Conservation (phyloP, 2,329 filamentous ascomycete species). For the Hymenoscyphus fructigenus region DNA sequence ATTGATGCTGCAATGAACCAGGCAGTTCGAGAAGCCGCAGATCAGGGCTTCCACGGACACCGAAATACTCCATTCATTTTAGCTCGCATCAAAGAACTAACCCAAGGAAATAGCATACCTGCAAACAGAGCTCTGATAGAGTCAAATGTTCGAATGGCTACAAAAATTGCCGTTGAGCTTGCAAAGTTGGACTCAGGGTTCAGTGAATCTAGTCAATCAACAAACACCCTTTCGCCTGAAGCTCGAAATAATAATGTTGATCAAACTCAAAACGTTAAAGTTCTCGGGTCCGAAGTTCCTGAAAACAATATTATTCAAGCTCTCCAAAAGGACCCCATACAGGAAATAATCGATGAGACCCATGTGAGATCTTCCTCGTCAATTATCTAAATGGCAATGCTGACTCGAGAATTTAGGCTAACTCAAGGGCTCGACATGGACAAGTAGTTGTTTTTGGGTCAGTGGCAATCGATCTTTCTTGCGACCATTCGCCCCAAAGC, state of each 20-base stretch:
- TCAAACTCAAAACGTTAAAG: too few relatives aligned
- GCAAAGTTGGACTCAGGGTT: constrained; percentile 11
- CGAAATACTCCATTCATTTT: constrained; percentile 70
- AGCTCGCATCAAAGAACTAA: constrained; percentile 66
- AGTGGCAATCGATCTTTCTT: constrained; percentile 82
- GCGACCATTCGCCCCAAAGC: constrained; percentile 61
- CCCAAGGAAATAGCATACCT: constrained; percentile 57
- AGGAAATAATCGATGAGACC: too few relatives aligned
- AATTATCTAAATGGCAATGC: too few relatives aligned
- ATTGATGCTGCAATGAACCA: constrained; percentile 57
- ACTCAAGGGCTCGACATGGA: background rate
- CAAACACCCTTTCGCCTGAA: background rate
- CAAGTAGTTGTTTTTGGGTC: constrained; percentile 87
- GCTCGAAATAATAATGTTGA: background rate
- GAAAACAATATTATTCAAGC: too few relatives aligned
- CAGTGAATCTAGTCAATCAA: background rate
- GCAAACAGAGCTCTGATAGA: constrained; percentile 66
- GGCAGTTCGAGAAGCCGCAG: constrained; percentile 53
- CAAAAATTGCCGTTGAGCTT: constrained; percentile 60
- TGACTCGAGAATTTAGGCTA: background rate
- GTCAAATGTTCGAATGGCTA: constrained; percentile 64
- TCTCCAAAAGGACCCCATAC: too few relatives aligned
- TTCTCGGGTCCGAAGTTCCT: too few relatives aligned
- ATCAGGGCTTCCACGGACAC: constrained; percentile 58
- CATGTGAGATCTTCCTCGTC: too few relatives aligned